Evolutionary conservation across 345 rosid species (phyloP).

Genomic region (Camelina neglecta): DNA sequence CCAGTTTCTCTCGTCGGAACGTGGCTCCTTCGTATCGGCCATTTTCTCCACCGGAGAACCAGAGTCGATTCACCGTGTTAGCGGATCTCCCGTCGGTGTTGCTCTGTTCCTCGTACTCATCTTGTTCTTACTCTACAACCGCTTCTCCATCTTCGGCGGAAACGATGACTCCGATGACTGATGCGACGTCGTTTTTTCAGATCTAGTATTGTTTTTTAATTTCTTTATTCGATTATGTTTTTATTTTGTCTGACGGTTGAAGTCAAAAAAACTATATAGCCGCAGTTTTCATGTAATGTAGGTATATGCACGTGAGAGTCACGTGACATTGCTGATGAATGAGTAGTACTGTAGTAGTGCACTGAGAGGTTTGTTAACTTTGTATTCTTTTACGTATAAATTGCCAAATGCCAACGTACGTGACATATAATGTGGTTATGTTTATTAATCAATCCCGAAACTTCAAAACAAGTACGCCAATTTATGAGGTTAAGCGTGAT

Average conservation of each 20-base stretch:
- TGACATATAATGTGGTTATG: not conserved
- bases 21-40: conserved; percentile 62
- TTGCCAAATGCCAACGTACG: not conserved
- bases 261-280: conserved; percentile 17
- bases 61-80: conserved; percentile 65
- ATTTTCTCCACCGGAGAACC: conserved; percentile 73
- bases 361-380: not conserved
- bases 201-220: conserved; percentile 33
- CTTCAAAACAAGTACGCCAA: too few relatives aligned
- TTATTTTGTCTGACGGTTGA: conserved; percentile 26
- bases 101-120: conserved; percentile 66
- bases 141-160: conserved; percentile 83
- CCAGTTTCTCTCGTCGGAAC: conserved; percentile 86
- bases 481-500: too few relatives aligned
- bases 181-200: conserved; percentile 36
- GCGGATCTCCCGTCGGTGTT: conserved; percentile 81
- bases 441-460: not conserved
- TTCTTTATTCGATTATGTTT: not conserved
- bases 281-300: conserved; percentile 14
- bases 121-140: conserved; percentile 70
- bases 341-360: not conserved
- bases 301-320: conserved; percentile 34
- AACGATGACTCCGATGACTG: conserved; percentile 59
- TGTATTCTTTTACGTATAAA: not conserved
- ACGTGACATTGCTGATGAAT: conserved; percentile 16